Evolutionary conservation across 129 eudicot species (phyloP), one percentile per base, ranked within the genome.

Genomic region (Kitagawia praeruptora): DNA sequence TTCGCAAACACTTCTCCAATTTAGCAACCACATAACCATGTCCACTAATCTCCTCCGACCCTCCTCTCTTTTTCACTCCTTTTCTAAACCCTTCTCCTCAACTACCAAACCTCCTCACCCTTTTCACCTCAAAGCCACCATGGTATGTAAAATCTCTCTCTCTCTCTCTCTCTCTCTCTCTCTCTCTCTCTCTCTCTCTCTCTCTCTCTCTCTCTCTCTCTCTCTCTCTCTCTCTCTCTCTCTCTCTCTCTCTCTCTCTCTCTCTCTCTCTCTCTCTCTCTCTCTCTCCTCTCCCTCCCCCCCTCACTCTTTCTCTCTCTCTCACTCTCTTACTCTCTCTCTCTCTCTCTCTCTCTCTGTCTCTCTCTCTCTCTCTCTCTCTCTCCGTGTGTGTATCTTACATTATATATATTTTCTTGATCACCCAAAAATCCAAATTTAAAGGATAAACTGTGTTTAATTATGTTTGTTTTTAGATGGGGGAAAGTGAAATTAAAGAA

Each of bases 401-500:
- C 73, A 41, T 13, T 77, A 0, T 63, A 42, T 42, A 45, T 28
- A 45, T 76, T 76, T 76, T 76, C 44, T 49, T 48, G 18, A 76
- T 19, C 34, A 76, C 70, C 45, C 48, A 53, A 13, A 61, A 77
- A 77, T 21, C 25, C 9, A 9, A 51, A 76, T 31, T 76, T 44
- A 3, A 2, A 77, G 2, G 3, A 23, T n/a, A n/a, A 56, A 7
- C 18, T 78, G 31, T 25, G 34, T 28, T 5, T 27, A 18, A 0
- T 8, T 44, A 27, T 44, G 61, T 53, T 72, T 49, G 63, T 58
- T 74, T 81, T 51, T 82, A 91, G 94, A 86, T 83, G 97, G 89
- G 84, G 79, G 82, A 74, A 16, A 84, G 88, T 82, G 93, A 92
- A 73, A 85, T 91, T 25, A 83, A 47, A 81, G 91, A 53, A 81